Evolutionary conservation across 108 stramenopile species (phyloP).

Genomic region (Fragilariopsis cylindrus): DNA sequence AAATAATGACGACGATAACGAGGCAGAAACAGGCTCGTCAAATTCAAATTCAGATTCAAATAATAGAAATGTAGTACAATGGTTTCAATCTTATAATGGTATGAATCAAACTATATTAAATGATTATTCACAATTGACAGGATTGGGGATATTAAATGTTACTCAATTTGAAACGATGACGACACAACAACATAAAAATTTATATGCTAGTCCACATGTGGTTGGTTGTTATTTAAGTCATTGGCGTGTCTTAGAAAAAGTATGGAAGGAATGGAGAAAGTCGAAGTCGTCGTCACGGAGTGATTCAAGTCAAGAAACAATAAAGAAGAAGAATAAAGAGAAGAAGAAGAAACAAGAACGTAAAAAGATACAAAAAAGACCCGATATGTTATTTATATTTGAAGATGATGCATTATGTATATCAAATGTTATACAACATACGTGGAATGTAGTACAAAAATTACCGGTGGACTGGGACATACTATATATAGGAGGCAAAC

Average conservation of each 20-base stretch:
- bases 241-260: constrained; percentile 11
- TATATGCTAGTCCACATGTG: constrained; percentile 15
- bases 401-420: constrained; percentile 25
- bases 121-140: neutral
- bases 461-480: constrained; percentile 18
- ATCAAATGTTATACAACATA: neutral
- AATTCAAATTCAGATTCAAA: neutral
- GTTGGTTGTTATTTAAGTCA: constrained; percentile 28
- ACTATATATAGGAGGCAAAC: constrained; percentile 22
- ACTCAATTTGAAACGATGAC: neutral
- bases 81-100: constrained; percentile 19
- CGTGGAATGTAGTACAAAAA: neutral
- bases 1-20: neutral
- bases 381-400: constrained; percentile 14
- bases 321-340: neutral
- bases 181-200: neutral
- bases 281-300: neutral
- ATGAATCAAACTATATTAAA: constrained; percentile 12
- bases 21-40: neutral
- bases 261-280: constrained; percentile 8
- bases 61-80: neutral
- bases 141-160: constrained; percentile 7
- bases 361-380: neutral
- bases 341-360: neutral
- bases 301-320: no score